A percentile compares a stretch with the other conserved stretches of the same genome.
Evolutionary conservation across 495 filamentous ascomycete species (phyloP).

Genomic region (Chaetomium tenue): DNA sequence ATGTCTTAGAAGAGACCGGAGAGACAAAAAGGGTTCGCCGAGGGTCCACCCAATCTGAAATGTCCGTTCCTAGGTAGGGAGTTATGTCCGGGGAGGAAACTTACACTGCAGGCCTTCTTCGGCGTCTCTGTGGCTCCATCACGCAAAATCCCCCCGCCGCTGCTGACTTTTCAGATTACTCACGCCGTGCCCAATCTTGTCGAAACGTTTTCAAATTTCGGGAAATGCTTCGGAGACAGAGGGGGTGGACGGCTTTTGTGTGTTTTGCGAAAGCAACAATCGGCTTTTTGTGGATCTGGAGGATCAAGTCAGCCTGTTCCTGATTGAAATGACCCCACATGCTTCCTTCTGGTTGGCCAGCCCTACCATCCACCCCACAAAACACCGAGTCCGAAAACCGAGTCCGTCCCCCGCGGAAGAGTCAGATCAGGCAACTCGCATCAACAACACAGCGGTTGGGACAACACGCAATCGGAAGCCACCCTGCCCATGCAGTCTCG

Average conservation of each 20-base stretch:
- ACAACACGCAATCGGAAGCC: neutral
- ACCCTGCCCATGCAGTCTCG: no score
- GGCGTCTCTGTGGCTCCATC: slow-evolving; percentile 15
- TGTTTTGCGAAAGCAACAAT: neutral
- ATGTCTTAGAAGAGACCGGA: neutral
- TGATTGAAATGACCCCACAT: neutral
- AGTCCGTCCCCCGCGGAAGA: neutral
- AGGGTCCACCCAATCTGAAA: neutral
- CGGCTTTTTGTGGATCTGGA: slow-evolving; percentile 19
- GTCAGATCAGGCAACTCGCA: neutral
- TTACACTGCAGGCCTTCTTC: slow-evolving; percentile 23
- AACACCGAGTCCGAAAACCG: slow-evolving; percentile 9
- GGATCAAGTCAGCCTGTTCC: neutral
- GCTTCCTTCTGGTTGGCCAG: neutral
- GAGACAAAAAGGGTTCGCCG: neutral
- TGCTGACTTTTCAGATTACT: neutral
- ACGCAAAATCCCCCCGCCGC: neutral
- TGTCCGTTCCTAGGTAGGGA: no score
- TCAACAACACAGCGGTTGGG: neutral
- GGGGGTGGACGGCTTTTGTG: slow-evolving; percentile 1
- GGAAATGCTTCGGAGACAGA: slow-evolving; percentile 9
- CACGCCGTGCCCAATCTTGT: neutral
- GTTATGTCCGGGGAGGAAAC: neutral
- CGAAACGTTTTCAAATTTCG: neutral
- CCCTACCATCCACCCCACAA: neutral